Conservation (phyloP, 164 flowering plant genomes). For the Tetracentron sinense region DNA sequence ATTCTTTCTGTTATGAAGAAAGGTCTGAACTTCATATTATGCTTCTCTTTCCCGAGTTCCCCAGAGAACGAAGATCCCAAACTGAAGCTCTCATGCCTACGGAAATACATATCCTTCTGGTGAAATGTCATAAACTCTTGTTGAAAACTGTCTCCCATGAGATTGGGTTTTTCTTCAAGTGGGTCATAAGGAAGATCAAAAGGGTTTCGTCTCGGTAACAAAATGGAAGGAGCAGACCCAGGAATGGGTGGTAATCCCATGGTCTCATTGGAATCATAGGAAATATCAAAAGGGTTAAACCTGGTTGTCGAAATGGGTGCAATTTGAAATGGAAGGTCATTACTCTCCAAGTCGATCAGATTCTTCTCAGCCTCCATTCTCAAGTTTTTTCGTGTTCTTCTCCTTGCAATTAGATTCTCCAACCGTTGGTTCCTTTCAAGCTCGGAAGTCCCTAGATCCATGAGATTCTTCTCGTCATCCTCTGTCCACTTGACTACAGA, state of each 20-base stretch:
- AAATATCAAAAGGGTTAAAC: conserved; percentile 75
- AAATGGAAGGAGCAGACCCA: conserved; percentile 81
- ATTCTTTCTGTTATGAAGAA: conserved; percentile 53
- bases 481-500: conserved; percentile 83
- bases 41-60: conserved; percentile 39
- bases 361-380: conserved; percentile 59
- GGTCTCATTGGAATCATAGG: conserved; percentile 43
- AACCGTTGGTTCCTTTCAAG: conserved; percentile 72
- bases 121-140: conserved; percentile 49
- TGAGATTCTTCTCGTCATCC: conserved; percentile 86
- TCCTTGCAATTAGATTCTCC: conserved; percentile 79
- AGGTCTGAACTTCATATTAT: conserved; percentile 43
- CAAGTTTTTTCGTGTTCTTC: conserved; percentile 57
- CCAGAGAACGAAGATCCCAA: conserved; percentile 54
- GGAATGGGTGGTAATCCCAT: conserved; percentile 67
- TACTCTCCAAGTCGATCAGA: conserved; percentile 69
- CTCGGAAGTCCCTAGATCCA: conserved; percentile 67
- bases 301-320: conserved; percentile 62
- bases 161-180: conserved; percentile 66
- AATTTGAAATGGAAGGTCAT: conserved; percentile 45
- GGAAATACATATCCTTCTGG: conserved; percentile 52
- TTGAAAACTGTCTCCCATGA: conserved; percentile 47
- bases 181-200: conserved; percentile 85
- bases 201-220: conserved; percentile 67
- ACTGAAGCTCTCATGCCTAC: conserved; percentile 75